phyloP scores from a whole-genome alignment of 2,329 filamentous ascomycete species.

The Corinectria fuckeliana region DNA sequence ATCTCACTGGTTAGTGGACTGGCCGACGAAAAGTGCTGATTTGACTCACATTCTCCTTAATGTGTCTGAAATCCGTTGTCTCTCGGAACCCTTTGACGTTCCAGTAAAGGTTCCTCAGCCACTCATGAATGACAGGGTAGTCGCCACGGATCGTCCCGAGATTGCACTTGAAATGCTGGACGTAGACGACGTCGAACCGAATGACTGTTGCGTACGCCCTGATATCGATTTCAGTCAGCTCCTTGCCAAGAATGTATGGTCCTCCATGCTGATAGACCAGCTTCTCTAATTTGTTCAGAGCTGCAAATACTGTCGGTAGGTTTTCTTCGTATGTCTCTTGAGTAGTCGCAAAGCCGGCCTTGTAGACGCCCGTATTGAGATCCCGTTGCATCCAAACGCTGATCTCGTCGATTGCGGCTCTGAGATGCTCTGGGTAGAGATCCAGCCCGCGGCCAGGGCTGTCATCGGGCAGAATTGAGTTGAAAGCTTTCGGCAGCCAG shows the following conservation, averaged over 20 bases:
- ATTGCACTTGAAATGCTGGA: conserved; percentile 71
- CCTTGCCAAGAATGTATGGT: conserved; percentile 68
- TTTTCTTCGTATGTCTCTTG: conserved; percentile 71
- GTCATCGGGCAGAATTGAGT: conserved; percentile 57
- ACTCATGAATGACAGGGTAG: conserved; percentile 71
- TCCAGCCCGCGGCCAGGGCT: conserved; percentile 53
- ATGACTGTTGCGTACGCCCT: conserved; percentile 69
- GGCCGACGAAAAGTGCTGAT: background rate
- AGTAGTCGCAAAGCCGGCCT: conserved; percentile 68
- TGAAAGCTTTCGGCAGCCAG: conserved; percentile 81
- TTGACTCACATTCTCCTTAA: conserved; percentile 63
- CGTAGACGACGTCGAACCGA: conserved; percentile 73
- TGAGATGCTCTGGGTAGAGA: conserved; percentile 61
- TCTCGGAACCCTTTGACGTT: conserved; percentile 57
- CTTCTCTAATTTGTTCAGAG: conserved; percentile 68
- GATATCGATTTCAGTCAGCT: conserved; percentile 73
- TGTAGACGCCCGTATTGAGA: conserved; percentile 57
- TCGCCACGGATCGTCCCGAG: conserved; percentile 67
- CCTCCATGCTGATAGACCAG: conserved; percentile 54
- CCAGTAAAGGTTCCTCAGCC: conserved; percentile 76
- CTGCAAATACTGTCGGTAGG: conserved; percentile 66
- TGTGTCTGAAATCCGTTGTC: conserved; percentile 70
- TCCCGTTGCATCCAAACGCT: conserved; percentile 71
- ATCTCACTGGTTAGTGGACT: background rate
- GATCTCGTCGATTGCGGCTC: conserved; percentile 64